phyloP scores from a whole-genome alignment of 2,329 filamentous ascomycete species.

The Acephala macrosclerotiorum region DNA sequence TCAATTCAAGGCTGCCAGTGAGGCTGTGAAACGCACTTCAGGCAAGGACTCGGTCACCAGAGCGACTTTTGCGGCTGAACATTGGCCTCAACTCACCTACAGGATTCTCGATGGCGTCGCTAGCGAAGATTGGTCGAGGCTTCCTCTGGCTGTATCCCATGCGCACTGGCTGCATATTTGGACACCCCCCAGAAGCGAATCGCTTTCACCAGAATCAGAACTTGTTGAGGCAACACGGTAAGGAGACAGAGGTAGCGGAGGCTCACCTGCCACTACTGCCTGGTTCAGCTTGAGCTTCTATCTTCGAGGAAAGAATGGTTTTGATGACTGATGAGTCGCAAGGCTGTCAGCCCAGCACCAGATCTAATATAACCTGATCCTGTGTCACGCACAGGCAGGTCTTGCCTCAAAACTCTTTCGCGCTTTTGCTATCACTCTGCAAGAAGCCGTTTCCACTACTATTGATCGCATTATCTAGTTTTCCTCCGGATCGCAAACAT shows the following conservation, averaged over 20 bases:
- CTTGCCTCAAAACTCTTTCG: background rate
- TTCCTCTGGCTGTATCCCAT: background rate
- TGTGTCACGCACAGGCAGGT: background rate
- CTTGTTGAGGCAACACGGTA: slow-evolving; percentile 20
- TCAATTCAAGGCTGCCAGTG: slow-evolving; percentile 2
- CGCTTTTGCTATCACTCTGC: background rate
- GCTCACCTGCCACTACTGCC: slow-evolving; percentile 15
- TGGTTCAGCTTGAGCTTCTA: background rate
- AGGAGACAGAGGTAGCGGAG: slow-evolving; percentile 13
- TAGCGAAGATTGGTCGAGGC: slow-evolving; percentile 1
- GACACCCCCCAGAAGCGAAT: slow-evolving; percentile 8
- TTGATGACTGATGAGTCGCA: slow-evolving; percentile 19
- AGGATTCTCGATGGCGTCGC: background rate
- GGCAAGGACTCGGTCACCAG: slow-evolving; percentile 5
- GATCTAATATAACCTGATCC: slow-evolving; percentile 16
- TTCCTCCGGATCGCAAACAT: slow-evolving; percentile 17
- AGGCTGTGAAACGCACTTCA: slow-evolving; percentile 4
- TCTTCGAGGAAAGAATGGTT: background rate
- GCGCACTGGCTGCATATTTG: background rate
- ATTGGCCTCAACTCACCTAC: background rate
- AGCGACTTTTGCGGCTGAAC: slow-evolving; percentile 3
- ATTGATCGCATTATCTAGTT: slow-evolving; percentile 1
- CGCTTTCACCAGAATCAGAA: background rate
- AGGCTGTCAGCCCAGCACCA: slow-evolving; percentile 20
- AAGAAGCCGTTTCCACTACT: background rate